Conservation (phyloP, 495 filamentous ascomycete species). For the Xylaria cubensis region DNA sequence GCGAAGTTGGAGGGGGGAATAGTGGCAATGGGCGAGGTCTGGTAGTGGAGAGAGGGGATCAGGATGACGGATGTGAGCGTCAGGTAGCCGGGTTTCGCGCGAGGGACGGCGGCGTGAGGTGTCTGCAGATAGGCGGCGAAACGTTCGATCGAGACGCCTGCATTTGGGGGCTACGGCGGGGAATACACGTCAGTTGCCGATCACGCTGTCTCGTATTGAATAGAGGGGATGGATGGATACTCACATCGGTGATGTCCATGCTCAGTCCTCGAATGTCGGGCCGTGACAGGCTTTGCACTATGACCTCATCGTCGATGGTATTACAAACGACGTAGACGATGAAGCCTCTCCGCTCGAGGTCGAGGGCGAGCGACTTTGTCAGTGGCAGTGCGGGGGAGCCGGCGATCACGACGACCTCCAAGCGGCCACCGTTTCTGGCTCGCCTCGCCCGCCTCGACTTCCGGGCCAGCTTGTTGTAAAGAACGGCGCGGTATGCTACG, state of each 20-base stretch:
- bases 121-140: constrained; percentile 72
- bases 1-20: constrained; percentile 82
- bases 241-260: constrained; percentile 80
- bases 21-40: constrained; percentile 78
- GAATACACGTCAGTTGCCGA: constrained; percentile 30
- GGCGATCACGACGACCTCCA: constrained; percentile 89
- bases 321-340: constrained; percentile 89
- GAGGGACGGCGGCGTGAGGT: constrained; percentile 73
- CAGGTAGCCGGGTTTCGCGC: constrained; percentile 74
- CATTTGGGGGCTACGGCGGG: constrained; percentile 48
- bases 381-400: constrained; percentile 82
- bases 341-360: constrained; percentile 90
- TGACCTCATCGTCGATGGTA: constrained; percentile 79
- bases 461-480: constrained; percentile 62
- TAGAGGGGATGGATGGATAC: constrained; percentile 27
- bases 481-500: constrained; percentile 68
- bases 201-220: background rate
- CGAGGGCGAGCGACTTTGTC: constrained; percentile 77
- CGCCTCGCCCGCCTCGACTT: constrained; percentile 77
- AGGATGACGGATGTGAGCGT: constrained; percentile 79
- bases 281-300: constrained; percentile 75
- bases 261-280: constrained; percentile 81
- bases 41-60: constrained; percentile 73
- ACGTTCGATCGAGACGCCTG: constrained; percentile 65
- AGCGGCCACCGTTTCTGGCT: constrained; percentile 80